Base-by-base conservation (phyloP, 768 basidiomycete genomes). In the Chalciporus pseudorubinellus region DNA sequence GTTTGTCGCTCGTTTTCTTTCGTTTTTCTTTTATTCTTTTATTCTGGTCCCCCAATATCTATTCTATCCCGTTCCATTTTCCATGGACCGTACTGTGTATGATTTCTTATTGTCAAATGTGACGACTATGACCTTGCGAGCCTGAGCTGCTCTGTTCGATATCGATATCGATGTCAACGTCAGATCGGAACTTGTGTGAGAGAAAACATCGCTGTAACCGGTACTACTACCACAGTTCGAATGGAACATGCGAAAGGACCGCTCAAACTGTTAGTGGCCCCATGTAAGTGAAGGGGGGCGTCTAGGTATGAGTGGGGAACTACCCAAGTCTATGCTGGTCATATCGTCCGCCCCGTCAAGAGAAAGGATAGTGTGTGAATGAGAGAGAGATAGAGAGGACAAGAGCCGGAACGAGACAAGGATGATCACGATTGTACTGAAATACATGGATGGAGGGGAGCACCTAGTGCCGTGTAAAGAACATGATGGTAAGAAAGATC, bases 161-260 rank as follows among this genome's bases (percentile, higher is more conserved):
- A 31, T 31, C 29, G 9, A 29, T n/a, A 3, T 36, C 14, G 7
- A 36, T 36, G n/a, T 36, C 34, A 8, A 6, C n/a, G n/a, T n/a
- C n/a, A 36, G 14, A 36, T 36, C 34, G 16, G 7, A 31, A 13
- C 10, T 31, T 28, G 26, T 31, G 29, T 0, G 29, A 43, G 22
- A 48, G 20, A 22, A 22, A 14, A 42, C 7, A n/a, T 56, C 45
- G 48, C 33, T 57, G 52, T 65, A 53, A 31, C 52, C 41, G 24
- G 16, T 66, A 64, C 63, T 53, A 46, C 45, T 53, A 56, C 26
- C 49, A 47, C 54, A 53, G n/a, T n/a, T n/a, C n/a, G 49, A 44
- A 44, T 50, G 39, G 46, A 54, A 33, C 50, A 52, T 53, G 49
- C 62, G 55, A 36, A 50, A 14, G 26, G 8, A 20, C n/a, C 44